phyloP scores from a whole-genome alignment of 176 grass and related monocot genomes.

The Musa itinerans region DNA sequence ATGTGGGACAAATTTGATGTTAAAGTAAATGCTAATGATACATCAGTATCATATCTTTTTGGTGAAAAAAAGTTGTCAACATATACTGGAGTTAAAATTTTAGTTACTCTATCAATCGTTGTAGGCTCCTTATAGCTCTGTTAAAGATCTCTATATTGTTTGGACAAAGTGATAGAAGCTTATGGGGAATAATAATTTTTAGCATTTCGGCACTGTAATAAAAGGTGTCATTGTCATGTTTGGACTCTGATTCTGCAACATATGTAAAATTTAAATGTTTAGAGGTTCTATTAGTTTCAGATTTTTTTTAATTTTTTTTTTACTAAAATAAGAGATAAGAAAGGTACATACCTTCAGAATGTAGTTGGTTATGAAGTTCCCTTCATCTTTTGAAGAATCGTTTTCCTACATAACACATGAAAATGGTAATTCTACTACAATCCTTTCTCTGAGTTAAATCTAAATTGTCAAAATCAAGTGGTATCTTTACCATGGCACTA shows the following conservation, averaged over 20 bases:
- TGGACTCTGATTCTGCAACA: neutral
- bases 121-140: neutral
- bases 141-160: neutral
- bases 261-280: neutral
- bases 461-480: neutral
- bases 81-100: neutral
- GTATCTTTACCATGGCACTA: neutral
- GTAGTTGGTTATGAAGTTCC: neutral
- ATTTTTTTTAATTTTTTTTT: neutral
- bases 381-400: slow-evolving; percentile 1
- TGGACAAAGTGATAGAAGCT: neutral
- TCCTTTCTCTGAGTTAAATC: neutral
- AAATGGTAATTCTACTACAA: neutral
- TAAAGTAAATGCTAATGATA: too few relatives aligned
- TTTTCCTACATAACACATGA: neutral
- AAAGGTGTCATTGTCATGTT: neutral
- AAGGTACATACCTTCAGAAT: neutral
- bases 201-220: neutral
- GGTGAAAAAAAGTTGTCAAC: too few relatives aligned
- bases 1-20: too few relatives aligned
- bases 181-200: neutral
- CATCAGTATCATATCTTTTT: too few relatives aligned
- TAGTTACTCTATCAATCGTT: neutral
- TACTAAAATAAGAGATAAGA: neutral
- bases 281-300: neutral